Percentiles rank a stretch among this genome's conserved stretches.
Evolutionary conservation across 2,329 filamentous ascomycete species (phyloP).

Genomic region (Lasiodiplodia sp.): DNA sequence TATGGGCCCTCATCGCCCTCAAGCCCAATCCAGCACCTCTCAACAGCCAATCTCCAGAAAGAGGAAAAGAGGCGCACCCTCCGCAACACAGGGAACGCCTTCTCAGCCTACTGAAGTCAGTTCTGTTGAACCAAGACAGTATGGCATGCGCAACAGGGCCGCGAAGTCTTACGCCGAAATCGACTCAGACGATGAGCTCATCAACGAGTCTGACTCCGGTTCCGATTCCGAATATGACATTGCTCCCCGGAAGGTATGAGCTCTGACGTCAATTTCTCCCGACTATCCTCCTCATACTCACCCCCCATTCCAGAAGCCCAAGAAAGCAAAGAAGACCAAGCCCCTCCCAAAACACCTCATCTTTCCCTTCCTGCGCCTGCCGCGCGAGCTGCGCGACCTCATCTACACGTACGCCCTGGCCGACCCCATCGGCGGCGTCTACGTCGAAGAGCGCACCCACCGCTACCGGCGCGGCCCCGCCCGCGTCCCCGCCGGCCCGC

Average conservation of each 20-base stretch:
- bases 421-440: conserved; percentile 38
- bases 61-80: not conserved
- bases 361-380: conserved; percentile 45
- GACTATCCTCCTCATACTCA: not conserved
- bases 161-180: conserved; percentile 3
- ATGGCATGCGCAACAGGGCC: not conserved
- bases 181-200: conserved; percentile 21
- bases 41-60: not conserved
- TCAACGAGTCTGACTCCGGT: not conserved
- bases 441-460: conserved; percentile 37
- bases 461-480: conserved; percentile 41
- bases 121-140: not conserved
- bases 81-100: not conserved
- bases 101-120: not conserved
- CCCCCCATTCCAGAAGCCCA: not conserved
- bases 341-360: conserved; percentile 41
- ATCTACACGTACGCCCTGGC: conserved; percentile 42
- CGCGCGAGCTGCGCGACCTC: conserved; percentile 45
- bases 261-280: not conserved
- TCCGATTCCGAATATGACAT: not conserved
- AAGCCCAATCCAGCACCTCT: not conserved
- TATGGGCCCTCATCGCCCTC: not conserved
- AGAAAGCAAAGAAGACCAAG: not conserved
- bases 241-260: not conserved
- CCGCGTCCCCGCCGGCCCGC: conserved; percentile 34